These are phyloP conservation scores for Ustilago vetiveriae DNA, from an alignment of 1,284 basidiomycete species.

Conservation along the genomic window DNA sequence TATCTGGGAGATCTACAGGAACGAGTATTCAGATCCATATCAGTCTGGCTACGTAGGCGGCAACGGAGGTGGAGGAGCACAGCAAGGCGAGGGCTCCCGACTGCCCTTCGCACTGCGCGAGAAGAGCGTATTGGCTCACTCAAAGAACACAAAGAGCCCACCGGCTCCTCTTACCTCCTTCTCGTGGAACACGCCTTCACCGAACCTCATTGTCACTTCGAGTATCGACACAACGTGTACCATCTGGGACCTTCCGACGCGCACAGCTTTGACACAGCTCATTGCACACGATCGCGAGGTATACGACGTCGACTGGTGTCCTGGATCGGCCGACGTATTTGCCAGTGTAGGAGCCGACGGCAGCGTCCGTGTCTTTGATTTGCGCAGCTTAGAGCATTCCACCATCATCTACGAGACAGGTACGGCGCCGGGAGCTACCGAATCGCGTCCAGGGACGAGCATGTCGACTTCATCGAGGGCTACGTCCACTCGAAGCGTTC, in stretches of 20 bases:
- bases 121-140: conserved; percentile 64
- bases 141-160: conserved; percentile 60
- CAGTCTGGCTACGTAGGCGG: conserved; percentile 47
- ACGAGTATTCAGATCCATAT: conserved; percentile 48
- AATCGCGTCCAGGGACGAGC: conserved; percentile 49
- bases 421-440: conserved; percentile 38
- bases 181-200: conserved; percentile 66
- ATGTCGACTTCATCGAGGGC: conserved; percentile 44
- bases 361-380: conserved; percentile 92
- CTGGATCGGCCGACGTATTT: conserved; percentile 95
- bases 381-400: conserved; percentile 94
- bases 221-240: conserved; percentile 74
- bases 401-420: conserved; percentile 90
- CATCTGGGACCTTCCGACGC: conserved; percentile 89
- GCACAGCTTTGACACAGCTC: conserved; percentile 89
- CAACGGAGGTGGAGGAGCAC: conserved; percentile 16
- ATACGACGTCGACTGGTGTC: conserved; percentile 97
- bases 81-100: conserved; percentile 14
- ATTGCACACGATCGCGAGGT: conserved; percentile 96
- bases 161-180: conserved; percentile 66
- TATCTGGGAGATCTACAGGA: conserved; percentile 63
- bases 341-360: conserved; percentile 98
- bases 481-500: conserved; percentile 30
- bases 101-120: conserved; percentile 58
- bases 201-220: conserved; percentile 66